phyloP scores from a whole-genome alignment of 2,329 filamentous ascomycete species.

The Zymoseptoria ardabiliae region DNA sequence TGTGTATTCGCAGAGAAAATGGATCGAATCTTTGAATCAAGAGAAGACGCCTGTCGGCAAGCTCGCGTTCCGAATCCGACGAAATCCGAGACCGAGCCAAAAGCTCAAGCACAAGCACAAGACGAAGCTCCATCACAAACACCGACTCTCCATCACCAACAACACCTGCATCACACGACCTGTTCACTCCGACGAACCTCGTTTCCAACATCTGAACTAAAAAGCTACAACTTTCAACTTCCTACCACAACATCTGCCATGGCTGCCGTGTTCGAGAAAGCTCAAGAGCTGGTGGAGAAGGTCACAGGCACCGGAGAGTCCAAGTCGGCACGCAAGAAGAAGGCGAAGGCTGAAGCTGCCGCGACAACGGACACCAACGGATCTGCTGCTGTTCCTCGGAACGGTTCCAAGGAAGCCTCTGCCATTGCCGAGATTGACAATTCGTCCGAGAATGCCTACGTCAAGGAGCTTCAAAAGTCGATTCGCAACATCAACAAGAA shows the following conservation, averaged over 20 bases:
- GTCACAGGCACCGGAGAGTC: conserved; percentile 50
- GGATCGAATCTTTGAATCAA: not conserved
- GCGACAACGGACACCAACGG: conserved; percentile 20
- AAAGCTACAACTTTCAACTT: not conserved
- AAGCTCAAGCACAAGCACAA: too few species aligned
- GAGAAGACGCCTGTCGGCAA: too few species aligned
- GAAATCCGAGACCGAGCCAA: too few species aligned
- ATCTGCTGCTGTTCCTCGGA: conserved; percentile 14
- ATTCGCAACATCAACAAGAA: conserved; percentile 93
- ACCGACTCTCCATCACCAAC: not conserved
- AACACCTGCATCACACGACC: not conserved
- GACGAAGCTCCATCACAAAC: not conserved
- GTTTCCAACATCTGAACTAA: not conserved
- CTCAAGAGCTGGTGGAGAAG: conserved; percentile 37
- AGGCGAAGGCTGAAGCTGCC: conserved; percentile 30
- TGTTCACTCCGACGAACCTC: not conserved
- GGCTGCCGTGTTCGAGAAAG: conserved; percentile 60
- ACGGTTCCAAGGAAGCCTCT: conserved; percentile 18
- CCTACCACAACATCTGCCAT: conserved; percentile 37
- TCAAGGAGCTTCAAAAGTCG: conserved; percentile 88
- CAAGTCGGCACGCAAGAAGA: conserved; percentile 44
- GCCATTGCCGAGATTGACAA: conserved; percentile 42
- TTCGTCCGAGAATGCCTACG: conserved; percentile 63
- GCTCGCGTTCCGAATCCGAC: too few species aligned
- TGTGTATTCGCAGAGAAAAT: not conserved